Conservation (phyloP, 2,329 filamentous ascomycete species). For the Penicillium capsulatum region DNA sequence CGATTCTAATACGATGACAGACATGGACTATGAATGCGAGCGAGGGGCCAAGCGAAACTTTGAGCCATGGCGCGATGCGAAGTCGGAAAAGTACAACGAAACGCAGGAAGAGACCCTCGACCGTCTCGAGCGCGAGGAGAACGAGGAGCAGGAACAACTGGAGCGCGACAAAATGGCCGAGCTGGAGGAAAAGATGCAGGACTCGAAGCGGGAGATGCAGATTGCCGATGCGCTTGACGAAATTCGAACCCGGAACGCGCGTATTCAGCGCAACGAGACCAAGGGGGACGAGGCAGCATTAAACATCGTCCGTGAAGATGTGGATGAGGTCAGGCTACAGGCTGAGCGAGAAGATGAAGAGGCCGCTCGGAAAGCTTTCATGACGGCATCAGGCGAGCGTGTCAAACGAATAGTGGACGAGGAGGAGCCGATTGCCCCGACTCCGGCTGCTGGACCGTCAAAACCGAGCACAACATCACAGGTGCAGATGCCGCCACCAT, state of each 20-base stretch:
- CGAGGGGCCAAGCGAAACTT: constrained; percentile 86
- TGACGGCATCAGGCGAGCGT: constrained; percentile 54
- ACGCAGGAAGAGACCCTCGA: constrained; percentile 84
- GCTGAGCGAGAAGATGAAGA: constrained; percentile 81
- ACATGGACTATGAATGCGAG: constrained; percentile 77
- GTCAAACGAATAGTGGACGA: constrained; percentile 53
- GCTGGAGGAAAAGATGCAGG: constrained; percentile 85
- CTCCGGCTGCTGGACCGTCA: constrained; percentile 29
- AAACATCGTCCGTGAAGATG: constrained; percentile 55
- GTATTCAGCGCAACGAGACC: constrained; percentile 71
- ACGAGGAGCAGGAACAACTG: constrained; percentile 58
- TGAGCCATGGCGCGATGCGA: constrained; percentile 77
- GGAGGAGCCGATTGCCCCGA: constrained; percentile 29
- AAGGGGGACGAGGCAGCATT: constrained; percentile 56
- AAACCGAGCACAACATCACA: constrained; percentile 30
- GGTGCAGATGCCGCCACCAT: constrained; percentile 47
- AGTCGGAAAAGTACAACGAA: constrained; percentile 59
- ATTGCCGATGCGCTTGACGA: constrained; percentile 94
- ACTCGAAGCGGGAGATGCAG: constrained; percentile 93
- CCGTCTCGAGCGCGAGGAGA: constrained; percentile 71
- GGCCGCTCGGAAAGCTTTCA: constrained; percentile 73
- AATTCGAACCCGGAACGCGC: constrained; percentile 85
- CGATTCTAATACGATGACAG: constrained; percentile 7
- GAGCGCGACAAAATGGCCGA: constrained; percentile 93
- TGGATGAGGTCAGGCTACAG: constrained; percentile 56